Conservation (phyloP, 768 basidiomycete genomes). For the Boletus vinaceobasis region DNA sequence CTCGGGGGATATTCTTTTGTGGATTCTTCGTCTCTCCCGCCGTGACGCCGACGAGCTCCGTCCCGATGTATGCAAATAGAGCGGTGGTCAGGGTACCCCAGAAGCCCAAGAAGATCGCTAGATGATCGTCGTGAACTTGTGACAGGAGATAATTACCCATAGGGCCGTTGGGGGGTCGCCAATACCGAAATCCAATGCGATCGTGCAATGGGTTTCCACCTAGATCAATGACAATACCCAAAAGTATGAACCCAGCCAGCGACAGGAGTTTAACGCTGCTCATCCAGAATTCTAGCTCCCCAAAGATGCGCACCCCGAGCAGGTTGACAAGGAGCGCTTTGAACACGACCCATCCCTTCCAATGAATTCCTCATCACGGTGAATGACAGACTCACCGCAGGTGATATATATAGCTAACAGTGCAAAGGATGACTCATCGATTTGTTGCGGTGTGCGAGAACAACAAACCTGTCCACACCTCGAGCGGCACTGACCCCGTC, state of each 20-base stretch:
- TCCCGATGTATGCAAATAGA: conserved; percentile 71
- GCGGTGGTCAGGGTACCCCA: conserved; percentile 71
- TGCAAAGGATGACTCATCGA: neutral
- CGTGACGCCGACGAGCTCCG: conserved; percentile 70
- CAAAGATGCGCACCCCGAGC: conserved; percentile 64
- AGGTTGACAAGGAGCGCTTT: conserved; percentile 40
- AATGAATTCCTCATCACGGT: neutral
- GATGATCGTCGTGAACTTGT: conserved; percentile 46
- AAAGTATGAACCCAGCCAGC: conserved; percentile 16
- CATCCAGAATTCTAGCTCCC: conserved; percentile 74
- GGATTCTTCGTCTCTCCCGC: conserved; percentile 66
- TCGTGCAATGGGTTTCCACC: conserved; percentile 43
- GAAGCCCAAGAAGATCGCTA: conserved; percentile 64
- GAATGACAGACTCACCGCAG: neutral
- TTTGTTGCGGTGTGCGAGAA: neutral
- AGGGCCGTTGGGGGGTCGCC: conserved; percentile 48
- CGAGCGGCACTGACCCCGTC: conserved; percentile 1
- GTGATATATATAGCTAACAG: neutral
- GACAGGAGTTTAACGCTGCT: conserved; percentile 63
- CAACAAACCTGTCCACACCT: conserved; percentile 6
- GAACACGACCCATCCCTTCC: neutral
- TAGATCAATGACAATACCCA: conserved; percentile 53
- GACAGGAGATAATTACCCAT: conserved; percentile 52
- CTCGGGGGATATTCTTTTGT: conserved; percentile 67
- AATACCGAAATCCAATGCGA: conserved; percentile 41